These are phyloP conservation scores for Hymenoscyphus repandus DNA, from an alignment of 2,329 filamentous ascomycete species.

Conservation along the genomic window DNA sequence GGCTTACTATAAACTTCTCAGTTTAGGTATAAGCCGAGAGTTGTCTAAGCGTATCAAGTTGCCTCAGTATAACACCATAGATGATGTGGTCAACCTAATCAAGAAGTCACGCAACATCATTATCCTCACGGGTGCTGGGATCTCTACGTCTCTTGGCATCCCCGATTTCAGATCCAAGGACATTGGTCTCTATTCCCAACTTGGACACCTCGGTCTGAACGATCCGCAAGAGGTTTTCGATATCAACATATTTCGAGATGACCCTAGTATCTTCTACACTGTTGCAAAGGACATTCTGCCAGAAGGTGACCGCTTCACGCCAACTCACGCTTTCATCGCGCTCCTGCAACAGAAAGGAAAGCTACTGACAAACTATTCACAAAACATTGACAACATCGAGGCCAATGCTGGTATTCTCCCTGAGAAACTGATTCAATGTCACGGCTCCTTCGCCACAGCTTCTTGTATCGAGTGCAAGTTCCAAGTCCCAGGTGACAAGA, in stretches of 20 bases:
- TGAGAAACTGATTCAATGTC: slow-evolving; percentile 88
- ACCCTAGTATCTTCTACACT: slow-evolving; percentile 86
- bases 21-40: slow-evolving; percentile 73
- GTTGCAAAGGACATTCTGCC: slow-evolving; percentile 89
- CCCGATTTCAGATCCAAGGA: slow-evolving; percentile 95
- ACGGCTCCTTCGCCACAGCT: slow-evolving; percentile 91
- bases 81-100: slow-evolving; percentile 79
- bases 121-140: slow-evolving; percentile 90
- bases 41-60: slow-evolving; percentile 78
- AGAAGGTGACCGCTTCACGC: slow-evolving; percentile 72
- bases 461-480: slow-evolving; percentile 78
- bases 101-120: slow-evolving; percentile 76
- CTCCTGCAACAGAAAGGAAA: slow-evolving; percentile 84
- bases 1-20: slow-evolving; percentile 68
- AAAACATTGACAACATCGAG: slow-evolving; percentile 98
- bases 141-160: slow-evolving; percentile 93
- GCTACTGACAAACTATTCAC: slow-evolving; percentile 93
- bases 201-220: slow-evolving; percentile 66
- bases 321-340: slow-evolving; percentile 90
- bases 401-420: slow-evolving; percentile 74
- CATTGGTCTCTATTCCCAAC: slow-evolving; percentile 82
- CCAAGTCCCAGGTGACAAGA: slow-evolving; percentile 67
- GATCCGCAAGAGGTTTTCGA: slow-evolving; percentile 97
- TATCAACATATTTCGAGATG: slow-evolving; percentile 77
- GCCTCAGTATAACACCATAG: slow-evolving; percentile 72